Conservation (phyloP, 805 yeast genomes). For the Ogataea populi-albae region DNA sequence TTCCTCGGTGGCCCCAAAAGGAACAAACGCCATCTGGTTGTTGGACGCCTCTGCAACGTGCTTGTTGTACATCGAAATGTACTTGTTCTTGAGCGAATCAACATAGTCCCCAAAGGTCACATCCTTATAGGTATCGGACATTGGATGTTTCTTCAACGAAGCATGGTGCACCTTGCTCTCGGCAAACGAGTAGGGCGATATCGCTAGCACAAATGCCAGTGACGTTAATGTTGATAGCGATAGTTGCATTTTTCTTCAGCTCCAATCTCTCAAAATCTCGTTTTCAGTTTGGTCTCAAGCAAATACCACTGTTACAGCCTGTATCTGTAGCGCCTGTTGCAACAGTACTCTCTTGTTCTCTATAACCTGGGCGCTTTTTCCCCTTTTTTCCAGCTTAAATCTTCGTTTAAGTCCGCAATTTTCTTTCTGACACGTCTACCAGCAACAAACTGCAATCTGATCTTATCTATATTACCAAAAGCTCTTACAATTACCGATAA, state of each 20-base stretch:
- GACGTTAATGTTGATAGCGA: conserved; percentile 40
- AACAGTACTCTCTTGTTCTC: too few relatives aligned
- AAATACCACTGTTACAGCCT: too few relatives aligned
- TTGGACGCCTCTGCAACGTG: conserved; percentile 24
- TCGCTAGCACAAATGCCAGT: conserved; percentile 38
- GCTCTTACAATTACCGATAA: too few relatives aligned
- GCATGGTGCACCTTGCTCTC: conserved; percentile 46
- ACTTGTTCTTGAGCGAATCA: conserved; percentile 46
- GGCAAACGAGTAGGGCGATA: conserved; percentile 27
- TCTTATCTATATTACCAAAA: too few relatives aligned
- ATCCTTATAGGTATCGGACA: conserved; percentile 45
- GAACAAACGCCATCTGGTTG: conserved; percentile 36
- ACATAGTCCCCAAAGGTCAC: conserved; percentile 46
- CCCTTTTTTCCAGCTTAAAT: too few relatives aligned
- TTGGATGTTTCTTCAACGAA: conserved; percentile 45
- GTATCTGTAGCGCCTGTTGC: too few relatives aligned
- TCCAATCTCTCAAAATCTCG: too few relatives aligned
- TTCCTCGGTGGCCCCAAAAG: conserved; percentile 43
- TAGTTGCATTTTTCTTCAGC: conserved; percentile 26
- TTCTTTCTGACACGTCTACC: too few relatives aligned
- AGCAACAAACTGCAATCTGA: too few relatives aligned
- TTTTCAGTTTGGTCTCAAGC: too few relatives aligned
- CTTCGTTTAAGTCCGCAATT: too few relatives aligned
- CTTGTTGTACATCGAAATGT: conserved; percentile 38
- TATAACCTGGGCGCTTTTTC: too few relatives aligned